Evolutionary conservation across 306 rosid genomes (phyloP).

Genomic region (Boehmeria nivea): DNA sequence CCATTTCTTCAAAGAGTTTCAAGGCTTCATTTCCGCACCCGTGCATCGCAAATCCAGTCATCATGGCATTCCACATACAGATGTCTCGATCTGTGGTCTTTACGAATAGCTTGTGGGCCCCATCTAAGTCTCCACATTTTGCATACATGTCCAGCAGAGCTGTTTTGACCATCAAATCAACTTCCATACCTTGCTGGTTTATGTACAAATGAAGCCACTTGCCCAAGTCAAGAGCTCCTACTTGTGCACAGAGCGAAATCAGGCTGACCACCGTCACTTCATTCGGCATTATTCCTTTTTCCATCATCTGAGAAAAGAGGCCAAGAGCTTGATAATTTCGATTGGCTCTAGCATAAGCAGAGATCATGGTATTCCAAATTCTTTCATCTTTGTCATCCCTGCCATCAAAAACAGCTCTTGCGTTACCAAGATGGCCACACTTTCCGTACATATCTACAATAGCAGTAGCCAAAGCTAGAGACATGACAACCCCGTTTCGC

Average conservation of each 20-base stretch:
- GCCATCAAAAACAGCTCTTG: conserved; percentile 45
- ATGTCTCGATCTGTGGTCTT: conserved; percentile 29
- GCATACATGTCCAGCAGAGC: conserved; percentile 67
- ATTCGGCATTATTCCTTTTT: conserved; percentile 42
- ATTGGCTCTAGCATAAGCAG: conserved; percentile 39
- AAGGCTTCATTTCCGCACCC: conserved; percentile 50
- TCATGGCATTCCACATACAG: conserved; percentile 60
- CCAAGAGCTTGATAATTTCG: conserved; percentile 34
- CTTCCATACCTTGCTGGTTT: conserved; percentile 34
- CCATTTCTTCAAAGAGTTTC: conserved; percentile 44
- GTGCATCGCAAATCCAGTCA: conserved; percentile 61
- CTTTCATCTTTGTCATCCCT: conserved; percentile 34
- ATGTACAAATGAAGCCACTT: conserved; percentile 66
- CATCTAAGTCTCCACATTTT: conserved; percentile 61
- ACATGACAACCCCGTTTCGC: conserved; percentile 40
- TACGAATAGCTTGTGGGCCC: conserved; percentile 30
- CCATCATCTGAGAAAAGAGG: conserved; percentile 39
- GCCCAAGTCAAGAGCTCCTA: conserved; percentile 63
- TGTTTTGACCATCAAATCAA: conserved; percentile 39
- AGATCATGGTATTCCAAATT: conserved; percentile 61
- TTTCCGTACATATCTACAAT: conserved; percentile 70
- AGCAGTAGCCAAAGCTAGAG: conserved; percentile 50
- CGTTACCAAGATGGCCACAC: conserved; percentile 39
- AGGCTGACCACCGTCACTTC: conserved; percentile 49
- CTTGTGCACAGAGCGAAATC: conserved; percentile 41